Base-by-base conservation (phyloP, 1,139 yeast genomes). In the Blastobotrys malaysiensis region DNA sequence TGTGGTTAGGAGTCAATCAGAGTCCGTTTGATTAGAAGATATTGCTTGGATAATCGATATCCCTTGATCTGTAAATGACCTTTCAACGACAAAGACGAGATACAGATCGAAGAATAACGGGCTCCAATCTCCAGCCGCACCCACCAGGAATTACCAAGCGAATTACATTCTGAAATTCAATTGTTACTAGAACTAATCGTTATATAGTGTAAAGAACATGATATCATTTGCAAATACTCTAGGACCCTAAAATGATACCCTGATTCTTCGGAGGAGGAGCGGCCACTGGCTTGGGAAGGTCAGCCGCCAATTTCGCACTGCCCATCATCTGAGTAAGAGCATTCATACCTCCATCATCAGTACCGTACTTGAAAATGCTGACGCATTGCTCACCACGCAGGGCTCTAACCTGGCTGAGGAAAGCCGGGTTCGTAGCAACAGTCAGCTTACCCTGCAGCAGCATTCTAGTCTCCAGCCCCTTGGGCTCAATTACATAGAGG, bases 381-480 rank as follows among this genome's bases (percentile, higher is more conserved):
- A 31, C 39, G 7, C 39, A 31, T 2, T 31, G 3, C 4, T 31
- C 39, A n/a, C 16, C 39, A 13, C 39, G 14, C 16, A 31, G 16
- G 39, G 14, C 39, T 7, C 5, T n/a, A 13, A 31, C 11, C 2
- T 7, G 14, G 13, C 11, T 7, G 13, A 31, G 5, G 16, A 31
- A 11, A 31, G 16, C 16, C 16, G 39, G 39, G 39, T 31, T 16
- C 3, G 16, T 7, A 11, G 39, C 39, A 13, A 31, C 39, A 3
- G 16, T 13, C 14, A 31, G 39, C 39, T n/a, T 31, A 31, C 39
- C 39, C 16, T 31, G 39, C 7, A 13, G 14, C 39, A 31, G 16
- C 39, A 31, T 31, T 7, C 39, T 14, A 3, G 16, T 31, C 36
- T 51, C 54, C 44, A 51, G 19, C 1, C 54, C 54, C 39, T 47